Evolutionary conservation across 2,329 filamentous ascomycete genomes (phyloP).

Genomic region (Zelopaecilomyces penicillatus): DNA sequence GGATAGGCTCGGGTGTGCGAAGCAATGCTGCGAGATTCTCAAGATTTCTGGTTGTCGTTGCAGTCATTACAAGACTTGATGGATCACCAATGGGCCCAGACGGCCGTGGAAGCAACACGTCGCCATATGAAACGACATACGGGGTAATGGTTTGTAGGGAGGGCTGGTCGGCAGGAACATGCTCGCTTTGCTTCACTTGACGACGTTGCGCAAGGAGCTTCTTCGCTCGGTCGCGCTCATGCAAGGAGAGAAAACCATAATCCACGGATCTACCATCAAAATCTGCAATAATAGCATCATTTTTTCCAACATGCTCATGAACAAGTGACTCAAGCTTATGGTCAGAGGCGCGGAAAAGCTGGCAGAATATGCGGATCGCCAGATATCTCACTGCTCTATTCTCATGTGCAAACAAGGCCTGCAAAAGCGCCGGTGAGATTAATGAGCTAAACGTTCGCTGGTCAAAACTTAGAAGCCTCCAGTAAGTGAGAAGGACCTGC

Average conservation of each 20-base stretch:
- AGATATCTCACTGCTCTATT: slow-evolving; percentile 64
- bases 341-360: slow-evolving; percentile 74
- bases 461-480: slow-evolving; percentile 74
- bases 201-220: slow-evolving; percentile 34
- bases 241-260: slow-evolving; percentile 61
- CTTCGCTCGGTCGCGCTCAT: slow-evolving; percentile 47
- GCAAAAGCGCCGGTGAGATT: slow-evolving; percentile 59
- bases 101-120: slow-evolving; percentile 59
- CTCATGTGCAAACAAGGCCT: slow-evolving; percentile 56
- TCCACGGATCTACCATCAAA: slow-evolving; percentile 74
- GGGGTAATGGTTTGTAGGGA: slow-evolving; percentile 42
- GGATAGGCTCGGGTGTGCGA: slow-evolving; percentile 59
- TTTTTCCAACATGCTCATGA: slow-evolving; percentile 51
- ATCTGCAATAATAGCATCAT: slow-evolving; percentile 53
- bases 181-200: slow-evolving; percentile 22
- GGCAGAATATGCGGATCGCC: slow-evolving; percentile 70
- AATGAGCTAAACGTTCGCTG: slow-evolving; percentile 55
- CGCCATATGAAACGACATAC: slow-evolving; percentile 56
- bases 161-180: slow-evolving; percentile 7
- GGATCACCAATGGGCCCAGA: slow-evolving; percentile 37
- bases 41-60: slow-evolving; percentile 66
- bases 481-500: slow-evolving; percentile 42
- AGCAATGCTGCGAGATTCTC: slow-evolving; percentile 59
- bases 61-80: slow-evolving; percentile 56
- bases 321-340: slow-evolving; percentile 66